These are phyloP conservation scores for Oenanthe sinensis DNA, from an alignment of 129 eudicot species.

Conservation along the genomic window DNA sequence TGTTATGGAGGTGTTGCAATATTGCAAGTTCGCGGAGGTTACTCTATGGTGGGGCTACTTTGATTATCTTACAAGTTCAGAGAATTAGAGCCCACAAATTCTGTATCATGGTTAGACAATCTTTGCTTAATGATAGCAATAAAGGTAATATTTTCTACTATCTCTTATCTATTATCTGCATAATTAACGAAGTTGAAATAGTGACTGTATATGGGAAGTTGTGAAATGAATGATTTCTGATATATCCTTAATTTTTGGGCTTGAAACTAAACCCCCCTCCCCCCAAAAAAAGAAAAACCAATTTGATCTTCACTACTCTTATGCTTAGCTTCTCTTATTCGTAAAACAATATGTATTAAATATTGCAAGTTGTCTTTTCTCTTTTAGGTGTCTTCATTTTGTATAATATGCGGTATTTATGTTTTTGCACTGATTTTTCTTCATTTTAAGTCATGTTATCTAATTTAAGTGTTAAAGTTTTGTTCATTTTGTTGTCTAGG, in stretches of 20 bases:
- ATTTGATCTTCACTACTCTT: neutral
- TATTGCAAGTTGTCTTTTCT: too few species aligned
- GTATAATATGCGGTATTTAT: neutral
- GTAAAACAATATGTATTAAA: neutral
- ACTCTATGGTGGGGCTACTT: conserved; percentile 26
- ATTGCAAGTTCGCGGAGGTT: conserved; percentile 27
- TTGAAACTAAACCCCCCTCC: too few species aligned
- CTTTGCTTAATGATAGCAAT: conserved; percentile 32
- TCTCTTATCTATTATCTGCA: neutral
- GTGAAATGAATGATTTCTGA: neutral
- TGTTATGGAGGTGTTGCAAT: conserved; percentile 46
- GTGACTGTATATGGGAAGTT: neutral
- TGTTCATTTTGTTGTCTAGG: neutral
- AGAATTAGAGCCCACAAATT: neutral
- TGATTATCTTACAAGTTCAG: conserved; percentile 24
- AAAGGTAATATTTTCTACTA: conserved; percentile 15
- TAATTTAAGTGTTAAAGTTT: neutral
- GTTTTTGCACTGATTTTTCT: neutral
- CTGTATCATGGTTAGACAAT: conserved; percentile 20
- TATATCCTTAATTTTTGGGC: neutral
- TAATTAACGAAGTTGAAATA: neutral
- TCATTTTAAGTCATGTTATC: neutral
- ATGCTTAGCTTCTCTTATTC: neutral
- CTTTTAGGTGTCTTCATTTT: too few species aligned
- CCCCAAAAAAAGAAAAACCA: too few species aligned